phyloP scores from a whole-genome alignment of 768 basidiomycete genomes.

The Chalciporus pseudorubinellus region DNA sequence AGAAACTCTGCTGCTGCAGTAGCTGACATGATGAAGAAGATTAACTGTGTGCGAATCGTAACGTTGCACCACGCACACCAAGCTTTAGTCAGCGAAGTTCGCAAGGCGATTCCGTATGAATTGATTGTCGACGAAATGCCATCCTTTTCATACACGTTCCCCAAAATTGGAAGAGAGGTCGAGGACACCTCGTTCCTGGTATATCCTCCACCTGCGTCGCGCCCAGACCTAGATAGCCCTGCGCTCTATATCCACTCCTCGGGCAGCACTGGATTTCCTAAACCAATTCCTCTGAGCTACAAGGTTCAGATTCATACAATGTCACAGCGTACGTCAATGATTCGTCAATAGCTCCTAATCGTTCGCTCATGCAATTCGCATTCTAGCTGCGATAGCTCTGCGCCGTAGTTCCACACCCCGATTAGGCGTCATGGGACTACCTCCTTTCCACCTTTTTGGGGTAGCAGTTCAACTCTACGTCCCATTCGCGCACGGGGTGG shows the following conservation, averaged over 20 bases:
- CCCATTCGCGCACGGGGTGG: conserved; percentile 28
- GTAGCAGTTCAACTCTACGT: conserved; percentile 31
- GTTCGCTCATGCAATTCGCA: too few species aligned
- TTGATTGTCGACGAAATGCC: conserved; percentile 11
- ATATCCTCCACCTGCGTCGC: conserved; percentile 1
- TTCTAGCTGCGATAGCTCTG: too few species aligned
- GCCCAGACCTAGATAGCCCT: conserved; percentile 6
- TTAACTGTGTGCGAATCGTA: conserved; percentile 10
- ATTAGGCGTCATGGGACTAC: conserved; percentile 32
- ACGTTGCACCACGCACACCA: conserved; percentile 10
- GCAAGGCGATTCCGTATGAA: background rate
- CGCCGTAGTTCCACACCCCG: background rate
- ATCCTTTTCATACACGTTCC: conserved; percentile 32
- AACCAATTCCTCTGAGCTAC: conserved; percentile 37
- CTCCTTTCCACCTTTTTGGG: conserved; percentile 40
- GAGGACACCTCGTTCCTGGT: conserved; percentile 6
- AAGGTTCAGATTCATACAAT: conserved; percentile 10
- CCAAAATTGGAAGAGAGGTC: conserved; percentile 35
- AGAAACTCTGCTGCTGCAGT: conserved; percentile 41
- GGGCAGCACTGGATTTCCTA: conserved; percentile 48
- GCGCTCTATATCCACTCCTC: conserved; percentile 23
- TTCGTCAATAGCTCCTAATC: too few species aligned
- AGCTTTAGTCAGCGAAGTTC: conserved; percentile 9
- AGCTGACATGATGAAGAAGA: conserved; percentile 8
- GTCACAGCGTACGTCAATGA: background rate